Conservation (phyloP, 2,329 filamentous ascomycete genomes). For the Capronia coronata region DNA sequence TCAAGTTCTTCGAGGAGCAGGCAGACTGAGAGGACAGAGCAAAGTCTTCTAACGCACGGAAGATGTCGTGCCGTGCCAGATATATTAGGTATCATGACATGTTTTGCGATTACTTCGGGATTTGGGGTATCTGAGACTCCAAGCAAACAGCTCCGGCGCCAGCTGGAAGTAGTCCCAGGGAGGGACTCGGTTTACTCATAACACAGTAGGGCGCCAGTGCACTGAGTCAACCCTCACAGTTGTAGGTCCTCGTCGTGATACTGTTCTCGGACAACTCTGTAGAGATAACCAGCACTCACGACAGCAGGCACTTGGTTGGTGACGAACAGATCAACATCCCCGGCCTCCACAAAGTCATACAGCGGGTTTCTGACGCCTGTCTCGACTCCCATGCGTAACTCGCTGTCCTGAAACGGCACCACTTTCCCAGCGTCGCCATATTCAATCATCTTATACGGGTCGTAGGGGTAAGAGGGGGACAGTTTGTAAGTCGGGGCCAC, state of each 20-base stretch:
- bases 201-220: too few relatives aligned
- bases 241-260: constrained; percentile 57
- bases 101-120: too few relatives aligned
- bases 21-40: too few relatives aligned
- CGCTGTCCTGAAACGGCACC: constrained; percentile 70
- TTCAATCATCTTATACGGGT: constrained; percentile 75
- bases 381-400: constrained; percentile 59
- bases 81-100: too few relatives aligned
- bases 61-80: too few relatives aligned
- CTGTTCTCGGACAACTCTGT: constrained; percentile 60
- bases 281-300: constrained; percentile 52
- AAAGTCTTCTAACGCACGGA: too few relatives aligned
- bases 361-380: constrained; percentile 72
- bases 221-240: constrained; percentile 1
- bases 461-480: constrained; percentile 79
- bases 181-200: too few relatives aligned
- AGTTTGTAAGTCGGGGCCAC: constrained; percentile 90
- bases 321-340: constrained; percentile 65
- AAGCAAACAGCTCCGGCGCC: too few relatives aligned
- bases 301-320: constrained; percentile 66
- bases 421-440: constrained; percentile 75
- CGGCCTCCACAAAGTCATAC: constrained; percentile 71
- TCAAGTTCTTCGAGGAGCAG: too few relatives aligned
- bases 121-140: too few relatives aligned
- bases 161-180: too few relatives aligned